These are phyloP conservation scores for Chrysosporium queenslandicum DNA, from an alignment of 2,329 filamentous ascomycete genomes.

Conservation along the genomic window DNA sequence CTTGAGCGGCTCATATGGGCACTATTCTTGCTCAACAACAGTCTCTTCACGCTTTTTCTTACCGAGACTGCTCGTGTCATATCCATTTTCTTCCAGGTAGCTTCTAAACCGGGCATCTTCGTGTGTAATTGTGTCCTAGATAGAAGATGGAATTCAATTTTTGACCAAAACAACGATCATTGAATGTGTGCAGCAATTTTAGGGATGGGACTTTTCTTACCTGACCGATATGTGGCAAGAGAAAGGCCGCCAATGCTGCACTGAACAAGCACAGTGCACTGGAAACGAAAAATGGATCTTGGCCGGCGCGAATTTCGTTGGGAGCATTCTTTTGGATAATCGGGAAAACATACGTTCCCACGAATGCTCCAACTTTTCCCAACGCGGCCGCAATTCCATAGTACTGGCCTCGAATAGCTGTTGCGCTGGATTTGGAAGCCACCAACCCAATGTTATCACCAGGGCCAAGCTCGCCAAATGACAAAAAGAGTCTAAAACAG, in stretches of 20 bases:
- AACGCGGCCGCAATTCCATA: conserved; percentile 44
- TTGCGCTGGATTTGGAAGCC: conserved; percentile 79
- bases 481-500: conserved; percentile 54
- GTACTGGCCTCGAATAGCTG: conserved; percentile 71
- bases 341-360: conserved; percentile 74
- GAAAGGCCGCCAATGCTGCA: conserved; percentile 55
- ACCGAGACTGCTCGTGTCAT: conserved; percentile 56
- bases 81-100: conserved; percentile 64
- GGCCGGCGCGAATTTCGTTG: conserved; percentile 50
- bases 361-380: conserved; percentile 55
- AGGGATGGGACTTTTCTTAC: conserved; percentile 21
- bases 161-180: not conserved
- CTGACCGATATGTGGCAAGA: conserved; percentile 62
- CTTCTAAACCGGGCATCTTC: conserved; percentile 68
- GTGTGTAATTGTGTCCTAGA: conserved; percentile 64
- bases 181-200: not conserved
- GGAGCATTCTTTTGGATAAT: conserved; percentile 53
- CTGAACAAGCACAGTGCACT: conserved; percentile 66
- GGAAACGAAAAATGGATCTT: conserved; percentile 86
- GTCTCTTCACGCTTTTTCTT: conserved; percentile 17
- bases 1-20: not conserved
- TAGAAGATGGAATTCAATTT: no score
- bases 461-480: conserved; percentile 70
- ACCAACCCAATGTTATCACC: conserved; percentile 86
- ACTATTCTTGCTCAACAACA: not conserved